A percentile compares a stretch with the other conserved stretches of the same genome.
These are phyloP conservation scores for Madurella fahalii DNA, from an alignment of 2,329 filamentous ascomycete genomes.

Conservation along the genomic window DNA sequence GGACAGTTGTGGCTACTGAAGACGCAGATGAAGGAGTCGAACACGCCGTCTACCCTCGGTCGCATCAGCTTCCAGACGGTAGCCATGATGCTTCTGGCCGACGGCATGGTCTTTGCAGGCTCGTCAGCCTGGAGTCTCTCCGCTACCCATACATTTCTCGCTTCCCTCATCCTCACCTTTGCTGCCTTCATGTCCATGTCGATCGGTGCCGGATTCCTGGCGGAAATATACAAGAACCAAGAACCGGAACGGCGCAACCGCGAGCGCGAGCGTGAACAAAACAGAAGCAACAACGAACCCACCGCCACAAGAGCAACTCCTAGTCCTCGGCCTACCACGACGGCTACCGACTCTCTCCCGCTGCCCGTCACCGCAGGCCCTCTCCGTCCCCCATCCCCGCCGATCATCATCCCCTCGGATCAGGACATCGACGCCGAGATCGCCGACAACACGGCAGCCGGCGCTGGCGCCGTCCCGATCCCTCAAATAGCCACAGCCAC, in stretches of 20 bases:
- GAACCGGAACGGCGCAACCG: constrained; percentile 51
- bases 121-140: constrained; percentile 54
- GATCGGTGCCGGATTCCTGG: constrained; percentile 54
- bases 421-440: constrained; percentile 62
- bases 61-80: constrained; percentile 62
- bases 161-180: constrained; percentile 52
- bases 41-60: constrained; percentile 63
- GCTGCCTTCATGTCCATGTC: constrained; percentile 53
- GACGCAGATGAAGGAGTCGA: constrained; percentile 61
- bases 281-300: constrained; percentile 11
- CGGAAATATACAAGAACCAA: constrained; percentile 58
- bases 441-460: constrained; percentile 34
- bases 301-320: not conserved
- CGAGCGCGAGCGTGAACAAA: constrained; percentile 32
- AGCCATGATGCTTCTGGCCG: constrained; percentile 58
- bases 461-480: constrained; percentile 34
- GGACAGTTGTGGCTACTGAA: constrained; percentile 60
- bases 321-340: constrained; percentile 24
- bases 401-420: constrained; percentile 60
- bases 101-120: constrained; percentile 56
- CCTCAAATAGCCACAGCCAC: constrained; percentile 29
- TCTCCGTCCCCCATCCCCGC: constrained; percentile 32
- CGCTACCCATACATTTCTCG: constrained; percentile 53
- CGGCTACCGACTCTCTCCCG: constrained; percentile 34
- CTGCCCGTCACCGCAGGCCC: constrained; percentile 37